Percentiles rank a stretch among this genome's conserved stretches.
Evolutionary conservation across 1,139 yeast genomes (phyloP).

Genomic region (Debaryomyces robertsiae): DNA sequence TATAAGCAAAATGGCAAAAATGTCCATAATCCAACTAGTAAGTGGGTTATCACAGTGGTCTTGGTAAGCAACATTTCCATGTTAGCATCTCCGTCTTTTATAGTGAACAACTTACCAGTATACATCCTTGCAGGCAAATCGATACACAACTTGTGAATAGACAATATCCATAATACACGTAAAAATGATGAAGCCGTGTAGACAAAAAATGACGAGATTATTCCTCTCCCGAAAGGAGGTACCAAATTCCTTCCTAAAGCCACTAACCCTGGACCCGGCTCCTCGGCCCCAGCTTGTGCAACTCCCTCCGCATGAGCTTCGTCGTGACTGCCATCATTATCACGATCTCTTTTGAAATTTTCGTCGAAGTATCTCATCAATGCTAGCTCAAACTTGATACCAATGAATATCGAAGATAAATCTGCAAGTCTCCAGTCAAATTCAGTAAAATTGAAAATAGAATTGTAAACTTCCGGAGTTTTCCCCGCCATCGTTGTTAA

Average conservation of each 20-base stretch:
- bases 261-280: constrained; percentile 7
- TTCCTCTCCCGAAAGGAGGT: constrained; percentile 8
- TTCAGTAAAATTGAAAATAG: constrained; percentile 5
- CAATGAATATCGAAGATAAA: constrained; percentile 26
- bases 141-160: constrained; percentile 28
- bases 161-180: constrained; percentile 26
- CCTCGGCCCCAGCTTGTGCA: constrained; percentile 9
- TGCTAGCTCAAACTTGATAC: constrained; percentile 22
- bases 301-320: constrained; percentile 12
- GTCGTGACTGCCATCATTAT: constrained; percentile 13
- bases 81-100: constrained; percentile 8
- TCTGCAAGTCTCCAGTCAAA: constrained; percentile 30
- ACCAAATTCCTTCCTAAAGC: constrained; percentile 9
- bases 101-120: not conserved
- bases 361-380: constrained; percentile 20
- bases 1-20: constrained; percentile 19
- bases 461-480: constrained; percentile 3
- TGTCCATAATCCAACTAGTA: constrained; percentile 28
- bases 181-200: constrained; percentile 12
- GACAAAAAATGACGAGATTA: constrained; percentile 2
- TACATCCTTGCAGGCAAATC: constrained; percentile 25
- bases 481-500: constrained; percentile 2
- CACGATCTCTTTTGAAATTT: constrained; percentile 8
- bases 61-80: constrained; percentile 17
- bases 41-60: constrained; percentile 21